These are phyloP conservation scores for Onygena corvina DNA, from an alignment of 2,329 filamentous ascomycete genomes.

Conservation along the genomic window DNA sequence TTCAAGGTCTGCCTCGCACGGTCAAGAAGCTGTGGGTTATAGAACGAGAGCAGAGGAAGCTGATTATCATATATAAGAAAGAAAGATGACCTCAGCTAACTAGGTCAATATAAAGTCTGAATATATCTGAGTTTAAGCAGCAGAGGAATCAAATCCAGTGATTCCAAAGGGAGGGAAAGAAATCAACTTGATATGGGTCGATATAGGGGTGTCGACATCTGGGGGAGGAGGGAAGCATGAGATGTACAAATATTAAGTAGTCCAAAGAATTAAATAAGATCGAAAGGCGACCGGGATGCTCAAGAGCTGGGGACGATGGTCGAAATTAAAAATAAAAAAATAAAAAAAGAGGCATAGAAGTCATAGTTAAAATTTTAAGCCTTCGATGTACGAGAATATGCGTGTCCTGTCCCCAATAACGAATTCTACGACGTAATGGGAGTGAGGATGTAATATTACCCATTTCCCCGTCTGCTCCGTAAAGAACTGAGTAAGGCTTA, in stretches of 20 bases:
- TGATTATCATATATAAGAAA: background rate
- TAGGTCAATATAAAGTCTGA: background rate
- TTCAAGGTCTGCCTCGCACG: background rate
- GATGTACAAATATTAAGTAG: conserved; percentile 7
- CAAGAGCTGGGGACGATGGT: conserved; percentile 2
- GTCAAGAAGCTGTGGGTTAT: background rate
- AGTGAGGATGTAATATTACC: conserved; percentile 8
- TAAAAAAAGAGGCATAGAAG: background rate
- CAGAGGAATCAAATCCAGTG: background rate
- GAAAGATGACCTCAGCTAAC: too few relatives aligned
- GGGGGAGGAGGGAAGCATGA: background rate
- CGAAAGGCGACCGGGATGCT: background rate
- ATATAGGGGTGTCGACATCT: background rate
- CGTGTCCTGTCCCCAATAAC: conserved; percentile 1
- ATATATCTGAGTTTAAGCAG: background rate
- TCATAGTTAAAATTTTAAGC: background rate
- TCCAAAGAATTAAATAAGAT: conserved; percentile 5
- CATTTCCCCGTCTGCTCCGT: background rate
- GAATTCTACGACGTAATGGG: conserved; percentile 2
- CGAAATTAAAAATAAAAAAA: background rate
- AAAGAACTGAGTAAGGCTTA: conserved; percentile 2
- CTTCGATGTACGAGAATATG: conserved; percentile 4
- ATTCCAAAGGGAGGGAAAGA: background rate
- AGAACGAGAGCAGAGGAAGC: background rate
- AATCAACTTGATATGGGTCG: background rate